phyloP scores from a whole-genome alignment of 805 yeast genomes.

The Middelhovenomyces tepae region DNA sequence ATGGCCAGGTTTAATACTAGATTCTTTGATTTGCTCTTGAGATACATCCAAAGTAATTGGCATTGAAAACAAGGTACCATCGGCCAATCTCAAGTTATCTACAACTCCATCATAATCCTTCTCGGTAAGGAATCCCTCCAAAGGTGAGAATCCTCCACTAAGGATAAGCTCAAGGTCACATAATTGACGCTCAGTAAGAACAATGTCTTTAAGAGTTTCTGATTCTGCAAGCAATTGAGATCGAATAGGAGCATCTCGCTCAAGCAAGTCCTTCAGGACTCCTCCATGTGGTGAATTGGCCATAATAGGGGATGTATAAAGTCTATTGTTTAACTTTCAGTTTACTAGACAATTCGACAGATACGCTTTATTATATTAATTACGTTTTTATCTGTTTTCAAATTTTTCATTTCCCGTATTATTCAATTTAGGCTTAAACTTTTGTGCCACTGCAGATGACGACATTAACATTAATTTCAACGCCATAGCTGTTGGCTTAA shows the following conservation, averaged over 20 bases:
- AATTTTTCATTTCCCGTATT: no score
- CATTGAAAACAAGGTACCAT: conserved; percentile 81
- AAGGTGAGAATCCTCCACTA: conserved; percentile 91
- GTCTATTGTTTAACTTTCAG: no score
- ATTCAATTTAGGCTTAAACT: no score
- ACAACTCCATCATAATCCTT: conserved; percentile 64
- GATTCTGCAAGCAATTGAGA: conserved; percentile 51
- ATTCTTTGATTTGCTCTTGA: conserved; percentile 36
- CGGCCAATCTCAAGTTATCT: conserved; percentile 54
- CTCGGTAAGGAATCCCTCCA: conserved; percentile 61
- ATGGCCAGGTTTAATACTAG: conserved; percentile 41
- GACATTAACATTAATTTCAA: no score
- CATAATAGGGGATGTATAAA: no score
- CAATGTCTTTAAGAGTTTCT: conserved; percentile 33
- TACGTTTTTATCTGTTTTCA: no score
- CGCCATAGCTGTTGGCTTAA: no score
- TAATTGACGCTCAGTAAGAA: conserved; percentile 76
- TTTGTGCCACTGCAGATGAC: no score
- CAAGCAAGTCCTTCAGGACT: conserved; percentile 69
- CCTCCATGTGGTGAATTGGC: conserved; percentile 84
- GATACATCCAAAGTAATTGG: conserved; percentile 85
- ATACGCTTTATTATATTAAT: no score
- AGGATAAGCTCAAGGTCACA: conserved; percentile 89
- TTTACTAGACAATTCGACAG: no score
- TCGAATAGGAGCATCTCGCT: conserved; percentile 64